These are phyloP conservation scores for Saraca asoca DNA, from an alignment of 331 rosid species.

Conservation along the genomic window DNA sequence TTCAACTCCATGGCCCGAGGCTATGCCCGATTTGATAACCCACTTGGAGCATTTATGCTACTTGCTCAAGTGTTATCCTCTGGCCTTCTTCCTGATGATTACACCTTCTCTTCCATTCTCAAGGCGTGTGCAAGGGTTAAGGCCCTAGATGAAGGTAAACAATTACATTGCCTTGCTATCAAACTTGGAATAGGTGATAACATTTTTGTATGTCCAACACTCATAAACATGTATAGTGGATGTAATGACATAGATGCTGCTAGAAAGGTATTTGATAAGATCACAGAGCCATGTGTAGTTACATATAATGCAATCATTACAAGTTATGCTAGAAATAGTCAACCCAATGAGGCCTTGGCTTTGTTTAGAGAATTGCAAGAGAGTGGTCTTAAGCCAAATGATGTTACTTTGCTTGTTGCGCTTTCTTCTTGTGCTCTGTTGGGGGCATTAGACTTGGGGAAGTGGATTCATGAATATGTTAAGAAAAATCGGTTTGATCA, in stretches of 20 bases:
- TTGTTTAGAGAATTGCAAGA: conserved; percentile 77
- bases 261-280: conserved; percentile 67
- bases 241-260: conserved; percentile 59
- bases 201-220: conserved; percentile 63
- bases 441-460: conserved; percentile 75
- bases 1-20: conserved; percentile 82
- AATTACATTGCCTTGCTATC: conserved; percentile 65
- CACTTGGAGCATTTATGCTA: conserved; percentile 54
- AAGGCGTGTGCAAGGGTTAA: conserved; percentile 75
- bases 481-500: conserved; percentile 67
- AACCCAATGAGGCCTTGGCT: conserved; percentile 79
- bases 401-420: conserved; percentile 74
- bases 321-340: conserved; percentile 64
- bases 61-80: conserved; percentile 40
- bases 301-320: conserved; percentile 69
- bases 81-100: conserved; percentile 69
- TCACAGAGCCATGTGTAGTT: conserved; percentile 68
- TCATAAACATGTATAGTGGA: conserved; percentile 68
- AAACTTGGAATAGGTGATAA: conserved; percentile 54
- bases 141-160: conserved; percentile 70
- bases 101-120: conserved; percentile 75
- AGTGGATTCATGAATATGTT: conserved; percentile 84
- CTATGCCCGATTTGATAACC: conserved; percentile 56
- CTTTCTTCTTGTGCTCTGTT: conserved; percentile 74
- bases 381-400: conserved; percentile 61